Evolutionary conservation across 148 eudicot species (phyloP), one percentile per base, ranked within the genome.

Genomic region (Diospyros lotus): DNA sequence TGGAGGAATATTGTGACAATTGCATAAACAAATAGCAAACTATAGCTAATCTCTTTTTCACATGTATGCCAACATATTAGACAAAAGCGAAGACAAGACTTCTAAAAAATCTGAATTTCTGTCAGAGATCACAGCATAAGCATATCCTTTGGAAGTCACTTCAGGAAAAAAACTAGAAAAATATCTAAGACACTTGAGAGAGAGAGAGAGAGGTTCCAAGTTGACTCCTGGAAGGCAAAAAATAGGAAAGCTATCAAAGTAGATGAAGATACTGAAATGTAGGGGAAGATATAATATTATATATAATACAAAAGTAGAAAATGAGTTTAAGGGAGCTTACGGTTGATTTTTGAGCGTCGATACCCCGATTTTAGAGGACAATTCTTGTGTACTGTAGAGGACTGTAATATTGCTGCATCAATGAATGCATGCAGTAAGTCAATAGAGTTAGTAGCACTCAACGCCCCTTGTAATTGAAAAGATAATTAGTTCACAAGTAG

Each of bases 341-440:
- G 93, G 71, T 80, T 87, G 51, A 89, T 91, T 85, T 89, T 87
- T 69, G 82, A 90, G 17, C 99, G 97, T 73, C 80, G 87, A 84
- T 88, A 93, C 68, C 97, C 99, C 80, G 93, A 86, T 89, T 72
- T 89, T 39, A 89, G 71, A 75, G 99, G 99, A 64, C 83, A 80
- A 72, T 95, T 93, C 89, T 93, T 95, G 82, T 95, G 96, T 62
- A 72, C 80, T 51, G 89, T 84, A 69, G 99, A 97, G 77, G 89
- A 82, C 64, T 93, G 99, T 82, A 95, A 85, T 70, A 95, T 95
- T 84, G 97, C 99, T 95, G 97, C 97, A 89, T 76, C 72, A 82
- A 74, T 18, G 56, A 73, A 69, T 63, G 72, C 64, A 56, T 44
- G 73, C 65, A 58, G 72, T 85, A 80, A 85, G 77, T 61, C 38